Evolutionary conservation across 257 asterid genomes (phyloP).

Genomic region (Datura wrightii): DNA sequence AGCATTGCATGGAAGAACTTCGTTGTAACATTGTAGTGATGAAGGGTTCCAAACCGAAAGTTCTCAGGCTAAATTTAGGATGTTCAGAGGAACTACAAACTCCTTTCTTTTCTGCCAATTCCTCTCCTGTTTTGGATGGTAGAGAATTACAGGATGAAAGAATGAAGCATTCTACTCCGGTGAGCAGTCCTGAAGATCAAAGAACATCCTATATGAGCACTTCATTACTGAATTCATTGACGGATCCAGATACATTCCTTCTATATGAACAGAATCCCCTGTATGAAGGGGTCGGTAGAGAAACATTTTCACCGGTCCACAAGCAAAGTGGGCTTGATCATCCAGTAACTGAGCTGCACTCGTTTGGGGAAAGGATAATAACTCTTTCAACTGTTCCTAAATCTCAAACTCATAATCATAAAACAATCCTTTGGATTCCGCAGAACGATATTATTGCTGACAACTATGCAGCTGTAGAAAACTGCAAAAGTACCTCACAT

Average conservation of each 20-base stretch:
- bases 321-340: slow-evolving; percentile 38
- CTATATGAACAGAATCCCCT: slow-evolving; percentile 77
- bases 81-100: slow-evolving; percentile 54
- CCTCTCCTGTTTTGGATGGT: slow-evolving; percentile 59
- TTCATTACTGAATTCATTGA: slow-evolving; percentile 47
- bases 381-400: slow-evolving; percentile 45
- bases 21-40: slow-evolving; percentile 82
- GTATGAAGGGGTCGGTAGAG: slow-evolving; percentile 55
- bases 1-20: slow-evolving; percentile 76
- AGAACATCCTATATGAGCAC: slow-evolving; percentile 60
- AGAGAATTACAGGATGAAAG: slow-evolving; percentile 42
- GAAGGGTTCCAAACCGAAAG: slow-evolving; percentile 82
- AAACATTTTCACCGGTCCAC: slow-evolving; percentile 36
- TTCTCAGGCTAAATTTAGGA: slow-evolving; percentile 81
- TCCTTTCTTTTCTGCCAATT: slow-evolving; percentile 60
- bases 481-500: slow-evolving; percentile 40
- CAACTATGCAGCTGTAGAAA: slow-evolving; percentile 38
- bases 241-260: slow-evolving; percentile 64
- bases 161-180: slow-evolving; percentile 65
- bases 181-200: slow-evolving; percentile 73
- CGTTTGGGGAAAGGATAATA: slow-evolving; percentile 44
- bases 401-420: slow-evolving; percentile 45
- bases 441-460: slow-evolving; percentile 50
- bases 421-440: slow-evolving; percentile 47
- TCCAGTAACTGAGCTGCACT: slow-evolving; percentile 30